Conservation (phyloP, 1,139 yeast genomes). For the Blastobotrys raffinosifermentans region DNA sequence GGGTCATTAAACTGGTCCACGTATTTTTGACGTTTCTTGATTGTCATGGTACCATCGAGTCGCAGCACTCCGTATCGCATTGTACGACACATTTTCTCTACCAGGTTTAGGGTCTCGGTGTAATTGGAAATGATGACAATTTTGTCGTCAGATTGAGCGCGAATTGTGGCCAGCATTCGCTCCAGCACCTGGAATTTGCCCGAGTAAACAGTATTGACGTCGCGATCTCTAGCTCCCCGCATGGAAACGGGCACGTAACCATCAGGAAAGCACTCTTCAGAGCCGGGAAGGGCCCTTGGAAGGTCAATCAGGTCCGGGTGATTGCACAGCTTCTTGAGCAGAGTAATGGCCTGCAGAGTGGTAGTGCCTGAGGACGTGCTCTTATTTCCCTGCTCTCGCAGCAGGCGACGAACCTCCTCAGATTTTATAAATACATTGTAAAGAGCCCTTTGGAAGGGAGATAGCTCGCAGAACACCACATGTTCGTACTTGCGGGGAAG, state of each 20-base stretch:
- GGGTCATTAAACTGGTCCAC: constrained; percentile 93
- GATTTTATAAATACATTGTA: constrained; percentile 75
- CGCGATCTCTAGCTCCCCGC: constrained; percentile 51
- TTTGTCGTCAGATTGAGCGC: constrained; percentile 81
- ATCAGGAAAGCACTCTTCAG: constrained; percentile 61
- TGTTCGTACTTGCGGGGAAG: constrained; percentile 94
- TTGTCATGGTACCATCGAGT: constrained; percentile 87
- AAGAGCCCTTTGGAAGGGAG: constrained; percentile 68
- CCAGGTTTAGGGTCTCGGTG: constrained; percentile 87
- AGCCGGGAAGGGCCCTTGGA: constrained; percentile 71
- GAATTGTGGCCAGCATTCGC: constrained; percentile 70
- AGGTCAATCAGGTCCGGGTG: constrained; percentile 82
- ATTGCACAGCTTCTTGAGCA: constrained; percentile 82
- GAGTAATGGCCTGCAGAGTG: constrained; percentile 84
- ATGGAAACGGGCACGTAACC: constrained; percentile 50
- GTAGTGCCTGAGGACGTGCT: constrained; percentile 50
- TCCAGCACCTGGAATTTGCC: constrained; percentile 53
- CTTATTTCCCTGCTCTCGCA: constrained; percentile 44
- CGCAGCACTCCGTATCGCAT: constrained; percentile 74
- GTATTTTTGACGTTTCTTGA: constrained; percentile 86
- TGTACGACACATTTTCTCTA: constrained; percentile 76
- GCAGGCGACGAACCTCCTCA: constrained; percentile 64
- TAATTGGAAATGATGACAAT: constrained; percentile 91
- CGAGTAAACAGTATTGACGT: constrained; percentile 55
- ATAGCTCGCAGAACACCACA: constrained; percentile 80